Evolutionary conservation across 257 asterid genomes (phyloP).

Genomic region (Fraxinus pennsylvanica): DNA sequence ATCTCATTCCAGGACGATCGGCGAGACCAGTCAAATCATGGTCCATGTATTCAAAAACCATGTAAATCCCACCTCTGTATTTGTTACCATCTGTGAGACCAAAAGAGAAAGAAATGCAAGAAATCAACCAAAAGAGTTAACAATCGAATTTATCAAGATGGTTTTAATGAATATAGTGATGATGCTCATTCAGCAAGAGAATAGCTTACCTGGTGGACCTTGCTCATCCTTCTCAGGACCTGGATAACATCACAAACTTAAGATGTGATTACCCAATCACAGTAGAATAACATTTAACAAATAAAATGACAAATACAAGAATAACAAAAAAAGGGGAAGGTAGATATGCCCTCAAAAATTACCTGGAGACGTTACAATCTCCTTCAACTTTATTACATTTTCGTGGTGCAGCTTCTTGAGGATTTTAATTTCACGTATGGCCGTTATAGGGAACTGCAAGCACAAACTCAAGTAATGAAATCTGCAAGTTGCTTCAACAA

Average conservation of each 20-base stretch:
- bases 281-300: neutral
- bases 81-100: conserved; percentile 71
- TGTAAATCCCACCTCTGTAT: conserved; percentile 85
- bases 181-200: neutral
- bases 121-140: conserved; percentile 15
- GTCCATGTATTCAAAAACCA: conserved; percentile 96
- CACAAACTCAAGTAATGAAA: conserved; percentile 14
- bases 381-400: conserved; percentile 80
- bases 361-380: conserved; percentile 89
- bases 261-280: conserved; percentile 18
- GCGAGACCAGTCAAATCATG: conserved; percentile 93
- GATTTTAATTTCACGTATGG: conserved; percentile 85
- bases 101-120: conserved; percentile 19
- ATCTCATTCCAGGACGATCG: conserved; percentile 93
- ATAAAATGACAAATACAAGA: neutral
- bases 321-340: neutral
- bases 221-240: conserved; percentile 85
- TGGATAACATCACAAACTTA: conserved; percentile 35
- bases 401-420: conserved; percentile 90
- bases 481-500: neutral
- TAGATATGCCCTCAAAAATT: neutral
- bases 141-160: neutral
- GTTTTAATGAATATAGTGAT: neutral
- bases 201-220: conserved; percentile 52
- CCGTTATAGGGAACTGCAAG: conserved; percentile 85